Evolutionary conservation across 768 basidiomycete genomes (phyloP).

Genomic region (Kwoniella heveanensis): DNA sequence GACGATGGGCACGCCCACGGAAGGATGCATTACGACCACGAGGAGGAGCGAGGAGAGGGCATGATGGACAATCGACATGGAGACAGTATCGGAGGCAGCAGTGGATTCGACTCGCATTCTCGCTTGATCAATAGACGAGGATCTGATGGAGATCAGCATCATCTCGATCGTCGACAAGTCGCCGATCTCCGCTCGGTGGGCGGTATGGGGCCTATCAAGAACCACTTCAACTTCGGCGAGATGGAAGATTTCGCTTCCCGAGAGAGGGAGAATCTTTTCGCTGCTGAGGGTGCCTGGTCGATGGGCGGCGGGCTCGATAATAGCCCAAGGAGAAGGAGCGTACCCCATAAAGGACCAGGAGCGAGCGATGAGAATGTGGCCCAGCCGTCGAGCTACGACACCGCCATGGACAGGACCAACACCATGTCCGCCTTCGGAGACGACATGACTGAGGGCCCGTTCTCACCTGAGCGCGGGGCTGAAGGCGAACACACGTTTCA

Average conservation of each 20-base stretch:
- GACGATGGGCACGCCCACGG: slow-evolving; percentile 30
- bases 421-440: slow-evolving; percentile 41
- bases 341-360: slow-evolving; percentile 4
- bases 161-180: slow-evolving; percentile 9
- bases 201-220: slow-evolving; percentile 39
- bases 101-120: slow-evolving; percentile 37
- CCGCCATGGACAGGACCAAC: slow-evolving; percentile 27
- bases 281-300: slow-evolving; percentile 9
- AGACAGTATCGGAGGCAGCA: slow-evolving; percentile 20
- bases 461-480: slow-evolving; percentile 29
- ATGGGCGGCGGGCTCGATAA: background rate
- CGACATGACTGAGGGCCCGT: slow-evolving; percentile 22
- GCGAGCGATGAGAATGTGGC: slow-evolving; percentile 10
- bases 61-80: slow-evolving; percentile 3
- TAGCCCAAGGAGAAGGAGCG: slow-evolving; percentile 20
- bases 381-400: slow-evolving; percentile 35
- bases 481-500: slow-evolving; percentile 34
- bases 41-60: slow-evolving; percentile 20
- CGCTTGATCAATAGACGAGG: slow-evolving; percentile 24
- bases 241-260: slow-evolving; percentile 53
- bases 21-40: slow-evolving; percentile 21
- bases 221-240: slow-evolving; percentile 44
- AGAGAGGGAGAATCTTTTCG: slow-evolving; percentile 29
- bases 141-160: slow-evolving; percentile 19
- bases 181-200: slow-evolving; percentile 26